A percentile compares a stretch with the other conserved stretches of the same genome.
Conservation (phyloP, 345 rosid genomes). For the Populus simonii region DNA sequence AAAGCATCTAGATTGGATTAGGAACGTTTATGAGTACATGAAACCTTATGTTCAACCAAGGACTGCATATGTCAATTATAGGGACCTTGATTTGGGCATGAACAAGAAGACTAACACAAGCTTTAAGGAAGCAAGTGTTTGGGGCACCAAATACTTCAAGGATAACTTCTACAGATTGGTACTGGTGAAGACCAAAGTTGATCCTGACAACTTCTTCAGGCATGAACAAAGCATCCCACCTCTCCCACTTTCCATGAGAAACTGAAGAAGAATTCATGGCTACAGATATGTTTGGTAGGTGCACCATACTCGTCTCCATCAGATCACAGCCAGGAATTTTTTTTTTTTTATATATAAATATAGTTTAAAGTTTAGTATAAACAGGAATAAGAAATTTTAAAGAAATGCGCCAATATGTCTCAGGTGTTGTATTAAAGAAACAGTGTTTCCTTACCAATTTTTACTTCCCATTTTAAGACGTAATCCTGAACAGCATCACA, state of each 20-base stretch:
- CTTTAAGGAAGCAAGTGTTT: conserved; percentile 2
- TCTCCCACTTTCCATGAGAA: not conserved
- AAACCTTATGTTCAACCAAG: conserved; percentile 31
- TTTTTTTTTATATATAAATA: too few relatives aligned
- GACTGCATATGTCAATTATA: conserved; percentile 23
- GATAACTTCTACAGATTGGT: conserved; percentile 9
- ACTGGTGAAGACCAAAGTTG: conserved; percentile 15
- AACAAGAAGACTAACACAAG: not conserved
- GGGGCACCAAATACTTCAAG: conserved; percentile 17
- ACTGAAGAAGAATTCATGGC: too few relatives aligned
- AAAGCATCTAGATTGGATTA: conserved; percentile 25
- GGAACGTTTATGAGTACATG: conserved; percentile 29
- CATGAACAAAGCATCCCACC: conserved; percentile 21
- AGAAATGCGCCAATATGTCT: too few relatives aligned
- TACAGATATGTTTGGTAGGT: too few relatives aligned
- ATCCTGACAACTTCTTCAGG: conserved; percentile 19
- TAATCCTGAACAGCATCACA: too few relatives aligned
- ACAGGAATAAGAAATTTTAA: too few relatives aligned
- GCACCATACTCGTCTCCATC: too few relatives aligned
- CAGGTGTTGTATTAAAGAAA: too few relatives aligned
- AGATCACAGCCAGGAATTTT: too few relatives aligned
- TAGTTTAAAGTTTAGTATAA: too few relatives aligned
- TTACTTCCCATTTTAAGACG: too few relatives aligned
- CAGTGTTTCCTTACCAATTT: too few relatives aligned
- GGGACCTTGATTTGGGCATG: conserved; percentile 19